Base-by-base conservation (phyloP, 768 basidiomycete genomes). In the Mycena vulgaris region DNA sequence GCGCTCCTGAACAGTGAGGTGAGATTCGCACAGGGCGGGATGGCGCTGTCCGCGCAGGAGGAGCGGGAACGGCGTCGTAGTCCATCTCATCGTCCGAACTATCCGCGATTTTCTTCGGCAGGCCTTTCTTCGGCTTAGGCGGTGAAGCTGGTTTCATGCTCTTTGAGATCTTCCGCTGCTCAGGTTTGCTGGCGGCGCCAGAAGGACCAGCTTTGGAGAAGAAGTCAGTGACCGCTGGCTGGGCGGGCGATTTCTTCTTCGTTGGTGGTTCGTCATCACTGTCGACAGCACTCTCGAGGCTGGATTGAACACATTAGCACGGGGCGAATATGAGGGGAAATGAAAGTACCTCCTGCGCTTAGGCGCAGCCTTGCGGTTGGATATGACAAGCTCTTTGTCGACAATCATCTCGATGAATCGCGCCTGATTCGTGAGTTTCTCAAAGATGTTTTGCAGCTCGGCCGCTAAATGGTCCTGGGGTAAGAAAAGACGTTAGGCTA, bases 341-440 rank as follows among this genome's bases (percentile, higher is more conserved):
- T 17, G 7, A 8, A 78, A 83, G 33, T 28, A 92, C 93, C 88
- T 92, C 80, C 94, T 95, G 48, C 93, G 89, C 80, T 95, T 95
- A 49, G 81, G 77, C 17, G 75, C 73, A 19, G 78, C 77, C 75
- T 95, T 96, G 78, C 97, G 93, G 75, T 93, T 95, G 16, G 93
- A 90, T 30, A 99, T 91, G 31, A 88, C 80, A n/a, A 99, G 88
- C 77, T 95, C 84, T 78, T 90, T 94, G 75, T 92, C 89, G 63
- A 99, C 87, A 74, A 99, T 97, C 96, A 98, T 97, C 80, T 95
- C 89, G 57, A 99, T 92, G 81, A 99, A 99, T 25, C 96, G 93
- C 17, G 96, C 97, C 78, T 99, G 98, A 79, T 99, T 99, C 63
- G 90, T 91, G 19, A 98, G 84, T 72, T 89, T 93, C 76, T 98